Evolutionary conservation across 352 stramenopile species (phyloP).

Genomic region (Phytophthora megakarya): DNA sequence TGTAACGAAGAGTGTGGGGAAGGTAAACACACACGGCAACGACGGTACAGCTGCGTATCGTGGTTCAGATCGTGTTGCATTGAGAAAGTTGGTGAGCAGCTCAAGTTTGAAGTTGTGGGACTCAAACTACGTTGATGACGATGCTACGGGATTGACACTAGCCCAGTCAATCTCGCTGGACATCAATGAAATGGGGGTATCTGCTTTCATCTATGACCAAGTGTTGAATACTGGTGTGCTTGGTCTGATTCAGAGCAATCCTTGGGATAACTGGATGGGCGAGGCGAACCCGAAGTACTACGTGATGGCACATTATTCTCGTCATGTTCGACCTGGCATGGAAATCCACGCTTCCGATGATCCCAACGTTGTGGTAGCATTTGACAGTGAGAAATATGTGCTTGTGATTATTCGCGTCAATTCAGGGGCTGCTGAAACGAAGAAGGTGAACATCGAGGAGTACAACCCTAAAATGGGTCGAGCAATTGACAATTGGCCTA

Average conservation of each 20-base stretch:
- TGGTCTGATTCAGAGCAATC: constrained; percentile 49
- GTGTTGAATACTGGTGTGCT: constrained; percentile 40
- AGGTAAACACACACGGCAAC: constrained; percentile 56
- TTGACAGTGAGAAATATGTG: neutral
- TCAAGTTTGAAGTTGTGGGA: constrained; percentile 32
- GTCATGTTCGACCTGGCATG: constrained; percentile 38
- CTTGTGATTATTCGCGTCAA: neutral
- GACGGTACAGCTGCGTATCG: constrained; percentile 35
- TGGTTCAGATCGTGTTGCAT: neutral
- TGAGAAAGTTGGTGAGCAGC: neutral
- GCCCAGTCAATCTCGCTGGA: constrained; percentile 48
- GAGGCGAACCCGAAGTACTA: constrained; percentile 45
- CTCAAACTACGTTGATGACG: constrained; percentile 44
- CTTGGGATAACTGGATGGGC: constrained; percentile 39
- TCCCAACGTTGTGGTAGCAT: neutral
- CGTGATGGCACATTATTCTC: constrained; percentile 54
- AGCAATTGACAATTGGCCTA: neutral
- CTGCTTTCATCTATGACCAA: constrained; percentile 54
- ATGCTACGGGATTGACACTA: constrained; percentile 41
- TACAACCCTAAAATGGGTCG: neutral
- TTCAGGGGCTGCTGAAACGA: neutral
- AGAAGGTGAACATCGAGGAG: neutral
- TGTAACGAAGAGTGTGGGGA: constrained; percentile 27
- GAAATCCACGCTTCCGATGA: neutral
- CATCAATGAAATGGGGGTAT: constrained; percentile 49